Conservation (phyloP, 2,329 filamentous ascomycete genomes). For the Ophiostoma sp. region DNA sequence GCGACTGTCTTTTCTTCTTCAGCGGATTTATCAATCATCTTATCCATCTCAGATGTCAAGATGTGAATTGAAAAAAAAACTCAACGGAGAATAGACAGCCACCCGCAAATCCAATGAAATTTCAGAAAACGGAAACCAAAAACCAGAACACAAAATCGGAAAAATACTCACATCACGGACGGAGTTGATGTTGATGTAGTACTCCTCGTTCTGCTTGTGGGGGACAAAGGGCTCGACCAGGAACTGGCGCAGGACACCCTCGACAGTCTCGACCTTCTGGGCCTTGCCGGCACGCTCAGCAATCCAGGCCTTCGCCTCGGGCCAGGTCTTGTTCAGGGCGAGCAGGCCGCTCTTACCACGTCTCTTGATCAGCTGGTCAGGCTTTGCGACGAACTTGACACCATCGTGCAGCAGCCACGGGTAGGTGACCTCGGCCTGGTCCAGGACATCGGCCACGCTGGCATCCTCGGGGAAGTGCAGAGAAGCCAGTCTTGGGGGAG, state of each 20-base stretch:
- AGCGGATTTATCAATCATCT: neutral
- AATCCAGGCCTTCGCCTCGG: conserved; percentile 91
- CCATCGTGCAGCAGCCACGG: conserved; percentile 83
- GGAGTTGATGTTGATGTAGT: conserved; percentile 99
- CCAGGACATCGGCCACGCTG: conserved; percentile 74
- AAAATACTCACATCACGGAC: conserved; percentile 84
- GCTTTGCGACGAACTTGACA: conserved; percentile 96
- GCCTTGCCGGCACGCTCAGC: conserved; percentile 85
- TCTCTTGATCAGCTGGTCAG: conserved; percentile 99
- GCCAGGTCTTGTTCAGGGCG: conserved; percentile 94
- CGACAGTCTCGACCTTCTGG: conserved; percentile 87
- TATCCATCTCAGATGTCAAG: neutral
- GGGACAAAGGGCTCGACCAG: conserved; percentile 97
- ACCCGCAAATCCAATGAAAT: neutral
- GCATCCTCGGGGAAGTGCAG: conserved; percentile 89
- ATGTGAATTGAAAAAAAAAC: neutral
- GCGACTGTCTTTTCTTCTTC: neutral
- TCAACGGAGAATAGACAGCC: neutral
- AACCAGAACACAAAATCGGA: neutral
- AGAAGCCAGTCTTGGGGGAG: conserved; percentile 82
- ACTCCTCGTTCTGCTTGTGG: conserved; percentile 91
- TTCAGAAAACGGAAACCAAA: neutral
- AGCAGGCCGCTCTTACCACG: conserved; percentile 97
- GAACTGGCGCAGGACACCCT: conserved; percentile 87
- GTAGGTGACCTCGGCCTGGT: conserved; percentile 94